A percentile compares a stretch with the other conserved stretches of the same genome.
These are phyloP conservation scores for Huntiella omanensis DNA, from an alignment of 2,329 filamentous ascomycete genomes.

Conservation along the genomic window DNA sequence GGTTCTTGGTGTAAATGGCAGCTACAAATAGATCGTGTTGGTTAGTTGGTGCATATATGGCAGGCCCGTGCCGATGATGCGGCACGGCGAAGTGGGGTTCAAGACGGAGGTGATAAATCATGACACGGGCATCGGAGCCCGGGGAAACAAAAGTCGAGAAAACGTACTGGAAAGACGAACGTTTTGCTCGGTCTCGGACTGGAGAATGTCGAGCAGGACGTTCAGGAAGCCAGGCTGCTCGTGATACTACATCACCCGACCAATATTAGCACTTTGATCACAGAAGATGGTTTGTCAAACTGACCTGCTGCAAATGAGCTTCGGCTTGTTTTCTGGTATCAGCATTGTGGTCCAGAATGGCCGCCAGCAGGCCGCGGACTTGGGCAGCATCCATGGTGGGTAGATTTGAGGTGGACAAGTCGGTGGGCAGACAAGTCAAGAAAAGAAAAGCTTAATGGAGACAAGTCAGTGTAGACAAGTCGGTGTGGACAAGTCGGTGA, in stretches of 20 bases:
- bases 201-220: slow-evolving; percentile 75
- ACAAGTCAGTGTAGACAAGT: too few species aligned
- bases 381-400: slow-evolving; percentile 51
- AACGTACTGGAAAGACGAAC: slow-evolving; percentile 74
- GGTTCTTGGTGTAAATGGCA: slow-evolving; percentile 95
- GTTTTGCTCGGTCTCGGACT: slow-evolving; percentile 68
- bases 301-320: slow-evolving; percentile 63
- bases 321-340: slow-evolving; percentile 61
- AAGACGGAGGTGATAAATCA: neutral
- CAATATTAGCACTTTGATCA: too few species aligned
- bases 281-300: slow-evolving; percentile 15
- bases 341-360: slow-evolving; percentile 56
- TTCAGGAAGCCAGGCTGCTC: slow-evolving; percentile 77
- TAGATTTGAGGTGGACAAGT: slow-evolving; percentile 7
- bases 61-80: neutral
- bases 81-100: neutral
- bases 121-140: neutral
- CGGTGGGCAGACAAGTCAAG: neutral
- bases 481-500: too few species aligned
- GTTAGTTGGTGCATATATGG: neutral
- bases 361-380: slow-evolving; percentile 58
- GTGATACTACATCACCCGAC: slow-evolving; percentile 47
- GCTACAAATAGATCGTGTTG: slow-evolving; percentile 31
- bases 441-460: neutral
- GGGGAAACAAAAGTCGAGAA: slow-evolving; percentile 9